These are phyloP conservation scores for Wallacemonas collosoma DNA, from an alignment of 208 protist species.

Conservation along the genomic window DNA sequence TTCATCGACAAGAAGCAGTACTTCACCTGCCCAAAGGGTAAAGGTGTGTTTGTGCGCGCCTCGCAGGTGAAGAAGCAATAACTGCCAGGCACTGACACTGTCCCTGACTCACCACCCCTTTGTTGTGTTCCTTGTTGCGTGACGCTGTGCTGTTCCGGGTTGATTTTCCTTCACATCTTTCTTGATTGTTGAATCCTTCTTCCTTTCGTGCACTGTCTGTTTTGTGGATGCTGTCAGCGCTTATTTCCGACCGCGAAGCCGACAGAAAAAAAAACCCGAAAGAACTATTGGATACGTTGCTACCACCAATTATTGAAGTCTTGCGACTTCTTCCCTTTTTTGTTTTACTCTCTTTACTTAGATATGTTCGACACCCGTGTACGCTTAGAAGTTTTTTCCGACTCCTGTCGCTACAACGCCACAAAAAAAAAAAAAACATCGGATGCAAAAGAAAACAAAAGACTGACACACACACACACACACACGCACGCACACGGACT, in stretches of 20 bases:
- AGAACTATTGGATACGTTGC: not conserved
- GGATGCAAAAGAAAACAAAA: not conserved
- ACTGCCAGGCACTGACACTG: not conserved
- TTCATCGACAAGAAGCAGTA: slow-evolving; percentile 93
- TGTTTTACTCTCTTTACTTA: slow-evolving; percentile 2
- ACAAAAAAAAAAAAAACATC: not conserved
- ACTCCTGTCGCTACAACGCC: slow-evolving; percentile 2
- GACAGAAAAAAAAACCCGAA: not conserved
- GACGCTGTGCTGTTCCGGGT: not conserved
- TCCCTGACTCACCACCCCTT: too few relatives aligned
- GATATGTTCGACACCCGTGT: slow-evolving; percentile 13
- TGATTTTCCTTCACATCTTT: slow-evolving; percentile 15
- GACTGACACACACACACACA: slow-evolving; percentile 15
- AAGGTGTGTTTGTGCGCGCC: slow-evolving; percentile 88
- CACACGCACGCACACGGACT: not conserved
- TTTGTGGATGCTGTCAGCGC: not conserved
- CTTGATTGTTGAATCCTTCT: slow-evolving; percentile 17
- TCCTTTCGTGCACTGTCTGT: not conserved
- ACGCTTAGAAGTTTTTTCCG: slow-evolving; percentile 17
- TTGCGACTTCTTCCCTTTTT: slow-evolving; percentile 11
- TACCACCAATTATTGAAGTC: not conserved
- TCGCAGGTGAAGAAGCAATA: slow-evolving; percentile 77
- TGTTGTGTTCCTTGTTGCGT: not conserved
- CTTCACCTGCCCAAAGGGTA: slow-evolving; percentile 89
- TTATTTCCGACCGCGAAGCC: too few relatives aligned